Conservation (phyloP, 2,329 filamentous ascomycete genomes). For the Epichloe aotearoae region DNA sequence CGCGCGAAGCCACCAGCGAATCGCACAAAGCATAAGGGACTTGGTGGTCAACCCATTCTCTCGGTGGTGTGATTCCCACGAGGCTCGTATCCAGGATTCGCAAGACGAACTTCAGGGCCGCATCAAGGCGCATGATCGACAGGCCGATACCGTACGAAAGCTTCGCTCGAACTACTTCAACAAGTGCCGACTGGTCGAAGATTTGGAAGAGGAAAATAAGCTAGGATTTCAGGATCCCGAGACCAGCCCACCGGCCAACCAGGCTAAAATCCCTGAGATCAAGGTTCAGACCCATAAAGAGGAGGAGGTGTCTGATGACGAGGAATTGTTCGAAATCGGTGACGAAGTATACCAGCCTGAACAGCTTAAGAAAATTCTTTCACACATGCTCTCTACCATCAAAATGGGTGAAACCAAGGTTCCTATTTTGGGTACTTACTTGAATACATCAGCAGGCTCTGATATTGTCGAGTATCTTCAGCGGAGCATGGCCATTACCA, state of each 20-base stretch:
- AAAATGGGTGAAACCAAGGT: constrained; percentile 87
- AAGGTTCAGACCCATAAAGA: constrained; percentile 63
- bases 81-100: constrained; percentile 77
- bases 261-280: constrained; percentile 60
- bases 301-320: constrained; percentile 49
- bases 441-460: constrained; percentile 80
- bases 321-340: constrained; percentile 77
- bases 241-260: constrained; percentile 46
- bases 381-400: constrained; percentile 76
- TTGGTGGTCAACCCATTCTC: constrained; percentile 89
- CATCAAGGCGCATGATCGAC: constrained; percentile 86
- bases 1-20: constrained; percentile 81
- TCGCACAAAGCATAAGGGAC: constrained; percentile 90
- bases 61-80: constrained; percentile 93
- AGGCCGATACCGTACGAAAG: constrained; percentile 83
- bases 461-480: constrained; percentile 96
- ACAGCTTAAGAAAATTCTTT: constrained; percentile 79
- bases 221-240: constrained; percentile 86
- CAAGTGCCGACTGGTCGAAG: constrained; percentile 91
- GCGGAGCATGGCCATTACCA: constrained; percentile 70
- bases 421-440: constrained; percentile 85
- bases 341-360: constrained; percentile 77
- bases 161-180: constrained; percentile 96
- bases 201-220: constrained; percentile 97
- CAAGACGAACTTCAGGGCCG: constrained; percentile 86